Evolutionary conservation across 129 eudicot genomes (phyloP).

Genomic region (Centrapalus pauciflorus): DNA sequence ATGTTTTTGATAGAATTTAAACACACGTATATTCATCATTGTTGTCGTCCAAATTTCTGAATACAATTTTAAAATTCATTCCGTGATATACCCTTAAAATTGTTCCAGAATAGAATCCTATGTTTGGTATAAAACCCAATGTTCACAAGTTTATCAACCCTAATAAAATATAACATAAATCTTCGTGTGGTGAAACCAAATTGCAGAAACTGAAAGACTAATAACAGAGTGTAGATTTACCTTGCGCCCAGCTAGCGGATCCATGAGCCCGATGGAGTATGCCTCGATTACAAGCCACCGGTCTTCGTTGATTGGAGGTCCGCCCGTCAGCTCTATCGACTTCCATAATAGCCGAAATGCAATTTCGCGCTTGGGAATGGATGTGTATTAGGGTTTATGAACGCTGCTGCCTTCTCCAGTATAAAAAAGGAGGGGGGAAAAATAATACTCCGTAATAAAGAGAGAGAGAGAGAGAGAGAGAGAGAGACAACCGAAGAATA

Average conservation of each 20-base stretch:
- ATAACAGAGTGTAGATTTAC: constrained; percentile 19
- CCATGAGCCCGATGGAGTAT: constrained; percentile 89
- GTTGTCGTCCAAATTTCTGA: too few species aligned
- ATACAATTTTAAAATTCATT: too few species aligned
- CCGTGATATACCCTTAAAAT: not conserved
- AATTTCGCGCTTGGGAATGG: not conserved
- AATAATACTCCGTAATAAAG: too few species aligned
- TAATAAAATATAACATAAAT: not conserved
- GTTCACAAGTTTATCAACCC: not conserved
- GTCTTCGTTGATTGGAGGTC: constrained; percentile 59
- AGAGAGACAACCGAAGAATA: too few species aligned
- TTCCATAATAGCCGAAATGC: constrained; percentile 38
- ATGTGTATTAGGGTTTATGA: constrained; percentile 10
- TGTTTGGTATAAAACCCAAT: not conserved
- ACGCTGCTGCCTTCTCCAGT: too few species aligned
- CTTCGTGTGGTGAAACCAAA: not conserved
- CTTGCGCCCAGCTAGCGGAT: constrained; percentile 91
- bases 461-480: too few species aligned
- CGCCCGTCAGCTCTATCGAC: constrained; percentile 77
- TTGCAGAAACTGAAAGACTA: not conserved
- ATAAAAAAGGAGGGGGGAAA: too few species aligned
- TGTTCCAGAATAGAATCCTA: not conserved
- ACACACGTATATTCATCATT: too few species aligned
- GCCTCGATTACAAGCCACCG: constrained; percentile 59
- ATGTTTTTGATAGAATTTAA: too few species aligned